These are phyloP conservation scores for Chenopodium suecicum DNA, from an alignment of 148 eudicot species.

Conservation along the genomic window DNA sequence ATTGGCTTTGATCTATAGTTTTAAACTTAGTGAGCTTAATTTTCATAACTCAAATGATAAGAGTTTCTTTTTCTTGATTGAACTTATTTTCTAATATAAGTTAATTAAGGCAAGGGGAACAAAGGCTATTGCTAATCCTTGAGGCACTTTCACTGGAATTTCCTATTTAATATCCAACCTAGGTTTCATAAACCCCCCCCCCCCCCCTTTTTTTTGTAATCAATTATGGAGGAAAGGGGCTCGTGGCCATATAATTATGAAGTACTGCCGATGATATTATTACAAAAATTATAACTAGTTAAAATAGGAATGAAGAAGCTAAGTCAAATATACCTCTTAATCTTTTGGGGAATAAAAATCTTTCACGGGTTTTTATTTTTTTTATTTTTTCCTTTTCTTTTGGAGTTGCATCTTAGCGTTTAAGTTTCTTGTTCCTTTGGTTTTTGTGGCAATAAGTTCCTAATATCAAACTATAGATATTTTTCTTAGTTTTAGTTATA, in stretches of 20 bases:
- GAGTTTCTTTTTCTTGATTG: no score
- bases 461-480: not conserved
- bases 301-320: not conserved
- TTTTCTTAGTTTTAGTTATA: not conserved
- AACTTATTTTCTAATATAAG: no score
- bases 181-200: not conserved
- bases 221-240: not conserved
- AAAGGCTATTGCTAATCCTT: no score
- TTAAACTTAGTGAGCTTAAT: no score
- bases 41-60: no score
- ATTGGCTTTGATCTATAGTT: no score
- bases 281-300: not conserved
- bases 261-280: not conserved
- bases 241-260: not conserved
- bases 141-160: not conserved
- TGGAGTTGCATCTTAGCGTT: not conserved
- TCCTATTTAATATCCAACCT: not conserved
- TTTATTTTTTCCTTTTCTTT: not conserved
- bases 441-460: not conserved
- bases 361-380: no score
- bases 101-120: no score
- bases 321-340: not conserved
- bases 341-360: no score
- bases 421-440: not conserved
- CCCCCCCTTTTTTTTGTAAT: not conserved